Base-by-base conservation (phyloP, 2,329 filamentous ascomycete genomes). In the Phialocephala sp. region DNA sequence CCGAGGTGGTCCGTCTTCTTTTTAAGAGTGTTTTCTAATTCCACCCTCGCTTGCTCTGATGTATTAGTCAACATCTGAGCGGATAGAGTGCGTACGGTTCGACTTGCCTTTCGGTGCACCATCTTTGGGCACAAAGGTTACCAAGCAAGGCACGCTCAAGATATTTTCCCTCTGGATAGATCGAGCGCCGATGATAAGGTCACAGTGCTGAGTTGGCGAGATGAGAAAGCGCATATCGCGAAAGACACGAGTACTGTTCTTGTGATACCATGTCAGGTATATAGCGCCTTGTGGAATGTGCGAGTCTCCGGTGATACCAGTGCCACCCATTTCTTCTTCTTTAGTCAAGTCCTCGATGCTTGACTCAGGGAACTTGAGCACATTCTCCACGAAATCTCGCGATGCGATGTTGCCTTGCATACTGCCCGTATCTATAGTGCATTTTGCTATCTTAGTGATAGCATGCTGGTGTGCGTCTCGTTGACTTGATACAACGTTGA, bases 401-500 rank as follows among this genome's bases (percentile, higher is more conserved):
- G 69, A 71, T 2, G 70, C 67, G 6, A 71, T 65, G 11, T 71
- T 69, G 14, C 68, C 69, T 61, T 68, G 68, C 61, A 69, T 45
- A 32, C 70, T 71, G 6, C 69, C 69, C 18, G 69, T 71, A 18
- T 71, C 69, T 2, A 71, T 62, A 0, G 68, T 70, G n/a, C 69
- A 71, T 24, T 65, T 65, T 2, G 66, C 68, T 24, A 37, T 41
- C 57, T 64, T n/a, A n/a, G n/a, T n/a, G n/a, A n/a, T n/a, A n/a
- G n/a, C n/a, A n/a, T n/a, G n/a, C n/a, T n/a, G n/a, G n/a, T n/a
- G n/a, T n/a, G n/a, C n/a, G n/a, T n/a, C n/a, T n/a, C n/a, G n/a
- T n/a, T n/a, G n/a, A n/a, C n/a, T n/a, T n/a, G n/a, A n/a, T n/a
- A n/a, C n/a, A n/a, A 41, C 37, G 3, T 41, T 2, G 37, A 41